Evolutionary conservation across 805 yeast species (phyloP), one percentile per base, ranked within the genome.

Genomic region (Huiozyma naganishii): DNA sequence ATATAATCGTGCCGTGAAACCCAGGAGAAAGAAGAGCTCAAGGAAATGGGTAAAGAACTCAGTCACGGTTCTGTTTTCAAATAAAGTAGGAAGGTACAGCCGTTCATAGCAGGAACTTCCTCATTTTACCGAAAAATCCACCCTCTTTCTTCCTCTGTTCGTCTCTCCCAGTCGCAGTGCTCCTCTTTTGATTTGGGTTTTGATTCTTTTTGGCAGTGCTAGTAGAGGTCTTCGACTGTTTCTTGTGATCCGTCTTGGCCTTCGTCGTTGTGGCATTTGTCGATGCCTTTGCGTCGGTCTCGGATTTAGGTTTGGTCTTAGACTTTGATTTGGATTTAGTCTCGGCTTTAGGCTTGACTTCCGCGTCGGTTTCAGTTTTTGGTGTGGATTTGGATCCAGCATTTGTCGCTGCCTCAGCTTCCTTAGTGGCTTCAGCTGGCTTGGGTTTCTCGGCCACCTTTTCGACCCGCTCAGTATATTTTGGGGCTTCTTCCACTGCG

Each of bases 51-150:
- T 27, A 34, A 13, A 6, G 1, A 29, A 10, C 9, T 7, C 2
- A 29, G 12, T 41, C 33, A 9, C 5, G 37, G 37, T 12, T 10
- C 3, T 34, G 12, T 34, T 34, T 13, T 6, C 12, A 41, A 29
- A 17, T 17, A 17, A 17, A 17, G 23, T 17, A 17, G 23, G 4
- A 4, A 17, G 23, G 23, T 17, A 17, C 23, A 17, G 23, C 23
- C 23, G 23, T 17, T 17, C 23, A 17, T 17, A 36, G 37, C 27
- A 41, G 32, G 12, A 37, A 10, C 32, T 32, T 41, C 43, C 36
- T 41, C 12, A 41, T 29, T 36, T 41, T 41, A 9, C n/a, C 29
- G 2, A 41, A 29, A 23, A 41, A 6, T 7, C 39, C 39, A 34
- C 7, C 7, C 12, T 27, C 30, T 27, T 41, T 41, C 35, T 41